phyloP scores from a whole-genome alignment of 345 rosid species.

The Eucalyptus curtisii region DNA sequence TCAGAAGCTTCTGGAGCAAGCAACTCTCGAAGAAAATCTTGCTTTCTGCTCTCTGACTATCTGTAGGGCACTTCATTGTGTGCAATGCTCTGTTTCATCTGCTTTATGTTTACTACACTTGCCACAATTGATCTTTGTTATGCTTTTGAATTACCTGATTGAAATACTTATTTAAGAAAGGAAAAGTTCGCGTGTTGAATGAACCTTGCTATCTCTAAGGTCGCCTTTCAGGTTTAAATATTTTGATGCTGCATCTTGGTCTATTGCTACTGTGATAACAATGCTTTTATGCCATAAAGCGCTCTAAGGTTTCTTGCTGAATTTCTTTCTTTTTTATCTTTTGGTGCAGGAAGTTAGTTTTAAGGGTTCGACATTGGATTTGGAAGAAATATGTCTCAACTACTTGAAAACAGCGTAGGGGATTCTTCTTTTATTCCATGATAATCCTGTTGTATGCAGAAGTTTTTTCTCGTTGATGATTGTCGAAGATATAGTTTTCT shows the following conservation, averaged over 20 bases:
- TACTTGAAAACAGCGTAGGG: slow-evolving; percentile 37
- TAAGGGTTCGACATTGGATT: slow-evolving; percentile 15
- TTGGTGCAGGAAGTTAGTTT: slow-evolving; percentile 39
- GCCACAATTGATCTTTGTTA: neutral
- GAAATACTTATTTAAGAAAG: neutral
- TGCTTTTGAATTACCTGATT: neutral
- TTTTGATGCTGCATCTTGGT: neutral
- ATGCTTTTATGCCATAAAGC: neutral
- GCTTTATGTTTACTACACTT: neutral
- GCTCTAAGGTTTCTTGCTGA: neutral
- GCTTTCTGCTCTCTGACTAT: neutral
- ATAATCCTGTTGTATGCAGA: neutral
- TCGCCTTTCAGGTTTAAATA: neutral
- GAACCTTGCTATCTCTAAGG: neutral
- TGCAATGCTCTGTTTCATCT: neutral
- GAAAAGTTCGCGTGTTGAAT: neutral
- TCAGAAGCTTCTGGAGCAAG: neutral
- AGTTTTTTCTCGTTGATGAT: neutral
- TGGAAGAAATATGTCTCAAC: slow-evolving; percentile 47
- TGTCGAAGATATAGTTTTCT: neutral
- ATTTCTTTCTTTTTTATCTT: neutral
- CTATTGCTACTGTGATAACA: neutral
- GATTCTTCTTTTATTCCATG: neutral
- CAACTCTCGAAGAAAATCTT: neutral
- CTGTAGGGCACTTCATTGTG: neutral